phyloP scores from a whole-genome alignment of 208 protist genomes.

The Kentomonas sorsogonicus region DNA sequence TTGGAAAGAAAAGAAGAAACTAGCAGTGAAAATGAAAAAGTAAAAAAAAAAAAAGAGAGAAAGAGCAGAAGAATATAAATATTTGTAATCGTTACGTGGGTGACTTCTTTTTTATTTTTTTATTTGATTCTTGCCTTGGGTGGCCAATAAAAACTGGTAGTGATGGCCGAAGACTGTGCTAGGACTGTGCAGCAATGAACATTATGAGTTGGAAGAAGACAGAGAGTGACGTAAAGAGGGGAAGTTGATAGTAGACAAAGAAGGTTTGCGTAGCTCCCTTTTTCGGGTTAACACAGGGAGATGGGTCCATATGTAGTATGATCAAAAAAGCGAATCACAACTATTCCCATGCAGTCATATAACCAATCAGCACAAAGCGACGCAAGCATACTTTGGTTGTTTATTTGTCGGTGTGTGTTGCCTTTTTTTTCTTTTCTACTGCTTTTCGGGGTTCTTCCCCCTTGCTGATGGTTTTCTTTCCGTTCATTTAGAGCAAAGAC shows the following conservation, averaged over 20 bases:
- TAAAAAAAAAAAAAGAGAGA: background rate
- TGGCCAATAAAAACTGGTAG: background rate
- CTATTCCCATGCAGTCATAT: background rate
- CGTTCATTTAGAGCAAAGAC: background rate
- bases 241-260: background rate
- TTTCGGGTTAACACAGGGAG: background rate
- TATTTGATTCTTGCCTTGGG: constrained; percentile 1
- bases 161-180: background rate
- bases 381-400: background rate
- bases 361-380: background rate
- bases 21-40: too few relatives aligned
- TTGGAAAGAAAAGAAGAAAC: background rate
- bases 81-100: background rate
- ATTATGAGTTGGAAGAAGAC: too few relatives aligned
- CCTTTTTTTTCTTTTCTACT: background rate
- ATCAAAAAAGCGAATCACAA: background rate
- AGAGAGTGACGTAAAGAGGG: too few relatives aligned
- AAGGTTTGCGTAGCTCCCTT: background rate
- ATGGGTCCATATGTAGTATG: background rate
- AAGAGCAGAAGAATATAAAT: background rate
- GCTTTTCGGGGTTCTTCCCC: background rate
- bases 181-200: too few relatives aligned
- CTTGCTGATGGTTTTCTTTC: background rate
- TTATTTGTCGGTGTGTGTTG: background rate
- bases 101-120: background rate